phyloP scores from a whole-genome alignment of 352 stramenopile genomes.

The Phytophthora aleatoria region DNA sequence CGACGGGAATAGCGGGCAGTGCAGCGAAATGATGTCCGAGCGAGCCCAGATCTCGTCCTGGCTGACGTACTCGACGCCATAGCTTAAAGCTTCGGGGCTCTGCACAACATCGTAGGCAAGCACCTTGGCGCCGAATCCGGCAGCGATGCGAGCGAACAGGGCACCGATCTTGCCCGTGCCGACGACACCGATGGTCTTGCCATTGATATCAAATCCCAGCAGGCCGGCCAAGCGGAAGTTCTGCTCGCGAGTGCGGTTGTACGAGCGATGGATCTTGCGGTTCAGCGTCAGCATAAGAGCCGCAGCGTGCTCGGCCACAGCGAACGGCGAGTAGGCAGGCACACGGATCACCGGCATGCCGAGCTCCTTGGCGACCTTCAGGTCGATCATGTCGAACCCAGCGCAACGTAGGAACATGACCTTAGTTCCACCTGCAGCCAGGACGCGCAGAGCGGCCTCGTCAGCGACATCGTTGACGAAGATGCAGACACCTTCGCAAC shows the following conservation, averaged over 20 bases:
- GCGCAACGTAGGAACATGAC: slow-evolving; percentile 80
- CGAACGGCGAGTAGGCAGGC: slow-evolving; percentile 79
- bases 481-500: slow-evolving; percentile 69
- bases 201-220: slow-evolving; percentile 65
- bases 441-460: slow-evolving; percentile 51
- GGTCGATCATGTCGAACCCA: slow-evolving; percentile 81
- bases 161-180: slow-evolving; percentile 53
- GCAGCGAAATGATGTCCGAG: slow-evolving; percentile 91
- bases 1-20: slow-evolving; percentile 77
- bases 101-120: slow-evolving; percentile 70
- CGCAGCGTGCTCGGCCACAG: slow-evolving; percentile 75
- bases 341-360: slow-evolving; percentile 66
- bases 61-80: no score
- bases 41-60: no score
- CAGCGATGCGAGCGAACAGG: slow-evolving; percentile 52
- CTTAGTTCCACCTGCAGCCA: slow-evolving; percentile 51
- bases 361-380: slow-evolving; percentile 64
- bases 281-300: slow-evolving; percentile 82
- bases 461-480: slow-evolving; percentile 89
- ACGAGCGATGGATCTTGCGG: slow-evolving; percentile 75
- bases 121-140: slow-evolving; percentile 45
- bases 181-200: slow-evolving; percentile 74
- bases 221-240: slow-evolving; percentile 75
- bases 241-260: slow-evolving; percentile 73
- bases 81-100: slow-evolving; percentile 48